Conservation (phyloP, 768 basidiomycete genomes). For the Rubroboletus pulcherrimus region DNA sequence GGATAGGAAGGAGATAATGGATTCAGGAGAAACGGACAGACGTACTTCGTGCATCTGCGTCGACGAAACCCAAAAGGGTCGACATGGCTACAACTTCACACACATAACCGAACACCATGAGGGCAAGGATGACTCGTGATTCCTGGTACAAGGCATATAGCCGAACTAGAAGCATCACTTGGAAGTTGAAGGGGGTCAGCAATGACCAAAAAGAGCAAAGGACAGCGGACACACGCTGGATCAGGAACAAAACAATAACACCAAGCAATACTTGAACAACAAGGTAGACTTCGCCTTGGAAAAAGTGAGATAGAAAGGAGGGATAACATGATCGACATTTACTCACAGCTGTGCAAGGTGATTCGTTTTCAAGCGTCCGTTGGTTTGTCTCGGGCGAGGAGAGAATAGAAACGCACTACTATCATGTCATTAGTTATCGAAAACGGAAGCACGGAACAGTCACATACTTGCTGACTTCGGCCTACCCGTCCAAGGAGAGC, state of each 20-base stretch:
- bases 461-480: constrained; percentile 6
- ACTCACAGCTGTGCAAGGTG: constrained; percentile 5
- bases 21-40: neutral
- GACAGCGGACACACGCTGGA: neutral
- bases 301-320: neutral
- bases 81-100: neutral
- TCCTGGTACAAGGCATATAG: constrained; percentile 13
- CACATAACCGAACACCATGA: constrained; percentile 5
- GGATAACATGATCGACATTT: neutral
- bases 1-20: neutral
- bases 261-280: constrained; percentile 2
- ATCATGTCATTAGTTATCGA: neutral
- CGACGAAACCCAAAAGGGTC: neutral
- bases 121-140: constrained; percentile 2
- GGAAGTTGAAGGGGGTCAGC: neutral
- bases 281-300: constrained; percentile 9
- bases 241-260: neutral
- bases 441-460: neutral
- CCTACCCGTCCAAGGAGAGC: constrained; percentile 10
- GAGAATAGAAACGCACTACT: constrained; percentile 14
- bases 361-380: neutral
- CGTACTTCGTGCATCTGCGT: neutral
- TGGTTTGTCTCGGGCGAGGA: neutral
- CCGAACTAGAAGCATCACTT: constrained; percentile 13
- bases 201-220: neutral